Conservation (phyloP, 1,139 yeast genomes). For the Candida sp. region DNA sequence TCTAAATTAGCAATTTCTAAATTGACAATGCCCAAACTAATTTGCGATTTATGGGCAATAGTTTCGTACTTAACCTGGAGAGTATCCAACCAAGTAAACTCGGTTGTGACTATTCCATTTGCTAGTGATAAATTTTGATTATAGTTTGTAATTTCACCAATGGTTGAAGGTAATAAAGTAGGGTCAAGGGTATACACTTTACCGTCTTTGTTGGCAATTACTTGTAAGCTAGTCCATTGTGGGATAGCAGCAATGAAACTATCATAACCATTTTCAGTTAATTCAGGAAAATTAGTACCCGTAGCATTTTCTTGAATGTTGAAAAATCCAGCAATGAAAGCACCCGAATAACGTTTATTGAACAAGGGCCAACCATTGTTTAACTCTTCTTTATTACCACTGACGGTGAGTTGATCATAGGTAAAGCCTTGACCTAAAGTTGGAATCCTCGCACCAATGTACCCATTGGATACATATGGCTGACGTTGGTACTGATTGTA, state of each 20-base stretch:
- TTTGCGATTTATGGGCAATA: constrained; percentile 57
- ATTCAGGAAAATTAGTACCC: constrained; percentile 65
- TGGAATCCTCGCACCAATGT: constrained; percentile 74
- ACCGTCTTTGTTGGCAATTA: constrained; percentile 33
- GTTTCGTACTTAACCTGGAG: constrained; percentile 51
- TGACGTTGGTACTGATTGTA: constrained; percentile 62
- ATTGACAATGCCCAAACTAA: constrained; percentile 57
- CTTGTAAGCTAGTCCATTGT: constrained; percentile 65
- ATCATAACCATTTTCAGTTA: constrained; percentile 63
- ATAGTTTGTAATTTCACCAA: constrained; percentile 45
- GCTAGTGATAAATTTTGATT: constrained; percentile 58
- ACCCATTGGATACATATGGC: constrained; percentile 82
- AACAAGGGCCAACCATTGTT: constrained; percentile 80
- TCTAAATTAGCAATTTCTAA: constrained; percentile 40
- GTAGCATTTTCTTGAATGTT: constrained; percentile 51
- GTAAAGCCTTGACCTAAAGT: constrained; percentile 79
- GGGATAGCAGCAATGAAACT: constrained; percentile 73
- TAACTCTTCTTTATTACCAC: constrained; percentile 31
- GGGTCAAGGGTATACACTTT: constrained; percentile 33
- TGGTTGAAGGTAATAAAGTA: constrained; percentile 10
- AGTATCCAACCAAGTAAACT: constrained; percentile 56
- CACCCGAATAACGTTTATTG: constrained; percentile 68
- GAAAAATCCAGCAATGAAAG: constrained; percentile 74
- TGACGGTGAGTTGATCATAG: constrained; percentile 42
- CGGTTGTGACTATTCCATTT: constrained; percentile 69